Evolutionary conservation across 2,329 filamentous ascomycete species (phyloP), one percentile per base, ranked within the genome.

Genomic region (Dactylellina drechsleri): DNA sequence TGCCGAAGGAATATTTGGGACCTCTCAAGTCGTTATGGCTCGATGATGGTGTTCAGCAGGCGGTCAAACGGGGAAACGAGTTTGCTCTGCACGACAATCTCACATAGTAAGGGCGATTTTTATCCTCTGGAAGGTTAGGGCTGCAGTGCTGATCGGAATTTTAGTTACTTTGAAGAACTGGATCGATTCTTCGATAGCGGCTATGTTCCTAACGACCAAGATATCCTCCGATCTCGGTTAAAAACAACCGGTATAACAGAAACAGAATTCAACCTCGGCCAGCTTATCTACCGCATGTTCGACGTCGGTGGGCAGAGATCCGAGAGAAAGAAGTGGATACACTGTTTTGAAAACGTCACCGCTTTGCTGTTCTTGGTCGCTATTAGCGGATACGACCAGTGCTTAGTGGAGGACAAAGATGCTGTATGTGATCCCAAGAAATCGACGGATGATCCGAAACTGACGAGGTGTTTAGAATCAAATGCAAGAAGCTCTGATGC

Each of bases 301-400:
- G 93, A 97, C 80, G 93, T 96, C 54, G 93, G 93, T 81, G 93
- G 93, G 70, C 93, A 97, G 82, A 87, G 93, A 79, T 96, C 93
- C 28, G 93, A 97, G 83, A 90, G 93, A 77, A 96, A 96, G 87
- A 97, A 97, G 85, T 97, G 93, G 93, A 96, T 97, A 77, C 93
- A 97, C 82, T 95, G 93, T 81, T 97, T 97, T 81, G 93, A 97
- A 82, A 95, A 95, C 77, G 93, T 97, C 77, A 93, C 95, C 80
- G 93, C 92, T 78, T 86, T 98, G 64, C 85, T 98, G 47, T 98
- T 98, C 83, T 87, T 98, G 78, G 94, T 97, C 61, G 93, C 94
- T 56, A 93, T 98, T 79, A 97, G 93, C 77, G 94, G 94, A 73
- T 98, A 97, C 82, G 94, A 98, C 81, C 95, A 98, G 82, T 96